A percentile compares a stretch with the other conserved stretches of the same genome.
These are phyloP conservation scores for Petunia secreta DNA, from an alignment of 257 asterid genomes.

Conservation along the genomic window DNA sequence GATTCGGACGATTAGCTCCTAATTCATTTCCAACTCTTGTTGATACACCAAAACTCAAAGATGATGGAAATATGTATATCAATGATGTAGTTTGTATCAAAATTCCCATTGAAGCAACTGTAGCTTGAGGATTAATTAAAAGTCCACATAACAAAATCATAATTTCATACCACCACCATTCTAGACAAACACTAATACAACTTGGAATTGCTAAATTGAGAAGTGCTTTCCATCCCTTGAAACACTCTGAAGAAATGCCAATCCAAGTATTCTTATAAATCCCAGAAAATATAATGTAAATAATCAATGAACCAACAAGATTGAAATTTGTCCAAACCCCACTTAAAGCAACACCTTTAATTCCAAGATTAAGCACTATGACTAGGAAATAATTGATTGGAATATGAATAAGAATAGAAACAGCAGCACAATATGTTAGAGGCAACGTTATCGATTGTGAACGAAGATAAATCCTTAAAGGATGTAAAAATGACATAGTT, in stretches of 20 bases:
- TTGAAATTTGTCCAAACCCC: slow-evolving; percentile 49
- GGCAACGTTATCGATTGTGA: slow-evolving; percentile 49
- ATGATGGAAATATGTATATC: slow-evolving; percentile 49
- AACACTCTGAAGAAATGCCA: slow-evolving; percentile 36
- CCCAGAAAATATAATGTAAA: slow-evolving; percentile 30
- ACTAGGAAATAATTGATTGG: slow-evolving; percentile 46
- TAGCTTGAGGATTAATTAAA: slow-evolving; percentile 38
- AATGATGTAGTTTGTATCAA: slow-evolving; percentile 46
- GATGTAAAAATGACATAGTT: slow-evolving; percentile 43
- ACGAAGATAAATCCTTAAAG: slow-evolving; percentile 42
- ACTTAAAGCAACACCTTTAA: slow-evolving; percentile 43
- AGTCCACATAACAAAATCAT: slow-evolving; percentile 47
- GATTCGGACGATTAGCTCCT: slow-evolving; percentile 39
- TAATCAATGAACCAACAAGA: slow-evolving; percentile 35
- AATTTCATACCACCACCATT: slow-evolving; percentile 59
- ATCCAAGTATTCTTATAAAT: slow-evolving; percentile 37
- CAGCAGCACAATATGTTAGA: slow-evolving; percentile 42
- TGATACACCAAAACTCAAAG: slow-evolving; percentile 47
- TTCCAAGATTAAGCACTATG: slow-evolving; percentile 36
- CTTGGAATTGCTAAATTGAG: slow-evolving; percentile 44
- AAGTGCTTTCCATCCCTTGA: slow-evolving; percentile 38
- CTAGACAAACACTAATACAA: slow-evolving; percentile 45
- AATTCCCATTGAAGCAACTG: slow-evolving; percentile 48
- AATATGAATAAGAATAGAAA: slow-evolving; percentile 35
- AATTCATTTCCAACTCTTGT: slow-evolving; percentile 50